Evolutionary conservation across 2,329 filamentous ascomycete species (phyloP).

Genomic region (Davidsoniella virescens): DNA sequence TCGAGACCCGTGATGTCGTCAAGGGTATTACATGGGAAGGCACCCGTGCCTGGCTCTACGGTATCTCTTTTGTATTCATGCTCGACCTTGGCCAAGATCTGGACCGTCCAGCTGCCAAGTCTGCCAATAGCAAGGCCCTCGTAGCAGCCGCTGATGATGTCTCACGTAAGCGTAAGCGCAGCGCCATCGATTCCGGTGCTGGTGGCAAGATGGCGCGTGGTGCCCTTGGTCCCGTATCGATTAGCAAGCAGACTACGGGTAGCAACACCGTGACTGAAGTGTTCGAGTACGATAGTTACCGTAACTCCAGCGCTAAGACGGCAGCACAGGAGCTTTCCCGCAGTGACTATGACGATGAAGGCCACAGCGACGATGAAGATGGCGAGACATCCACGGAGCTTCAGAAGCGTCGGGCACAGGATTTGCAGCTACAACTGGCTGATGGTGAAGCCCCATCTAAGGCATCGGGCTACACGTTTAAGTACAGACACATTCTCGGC

Average conservation of each 20-base stretch:
- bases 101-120: slow-evolving; percentile 18
- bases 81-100: slow-evolving; percentile 67
- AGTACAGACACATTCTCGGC: slow-evolving; percentile 87
- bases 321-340: slow-evolving; percentile 15
- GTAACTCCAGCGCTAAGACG: slow-evolving; percentile 11
- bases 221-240: slow-evolving; percentile 27
- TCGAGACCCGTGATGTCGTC: slow-evolving; percentile 57
- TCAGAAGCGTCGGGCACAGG: slow-evolving; percentile 7
- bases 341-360: slow-evolving; percentile 23
- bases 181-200: slow-evolving; percentile 31
- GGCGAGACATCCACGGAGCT: not conserved
- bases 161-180: slow-evolving; percentile 39
- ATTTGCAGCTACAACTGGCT: slow-evolving; percentile 15
- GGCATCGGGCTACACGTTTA: slow-evolving; percentile 67
- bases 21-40: slow-evolving; percentile 79
- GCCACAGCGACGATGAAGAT: slow-evolving; percentile 20
- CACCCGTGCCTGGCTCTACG: slow-evolving; percentile 70
- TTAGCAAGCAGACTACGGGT: slow-evolving; percentile 22
- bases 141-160: slow-evolving; percentile 17
- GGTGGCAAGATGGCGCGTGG: slow-evolving; percentile 35
- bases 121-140: slow-evolving; percentile 15
- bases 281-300: slow-evolving; percentile 12
- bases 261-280: slow-evolving; percentile 9
- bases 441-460: slow-evolving; percentile 18
- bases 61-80: slow-evolving; percentile 78